Percentiles rank a stretch among this genome's conserved stretches.
Evolutionary conservation across 1,139 yeast species (phyloP).

Genomic region (Scheffersomyces lignicola): DNA sequence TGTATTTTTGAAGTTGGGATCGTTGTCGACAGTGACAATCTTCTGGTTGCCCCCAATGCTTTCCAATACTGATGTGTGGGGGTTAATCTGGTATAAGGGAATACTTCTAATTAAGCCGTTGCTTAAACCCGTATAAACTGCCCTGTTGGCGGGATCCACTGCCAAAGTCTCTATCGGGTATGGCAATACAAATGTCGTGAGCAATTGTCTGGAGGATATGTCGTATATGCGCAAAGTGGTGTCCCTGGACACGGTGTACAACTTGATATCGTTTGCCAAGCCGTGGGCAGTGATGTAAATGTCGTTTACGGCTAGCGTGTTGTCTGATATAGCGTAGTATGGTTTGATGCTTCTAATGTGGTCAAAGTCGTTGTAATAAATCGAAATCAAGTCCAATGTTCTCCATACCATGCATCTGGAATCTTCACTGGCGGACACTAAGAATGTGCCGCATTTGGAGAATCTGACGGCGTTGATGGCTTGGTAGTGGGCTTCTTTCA

Average conservation of each 20-base stretch:
- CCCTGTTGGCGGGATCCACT: constrained; percentile 82
- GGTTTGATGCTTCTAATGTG: constrained; percentile 34
- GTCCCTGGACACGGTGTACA: constrained; percentile 75
- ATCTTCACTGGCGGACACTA: constrained; percentile 80
- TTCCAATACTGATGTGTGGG: constrained; percentile 45
- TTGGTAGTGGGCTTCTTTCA: constrained; percentile 85
- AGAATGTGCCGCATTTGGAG: constrained; percentile 63
- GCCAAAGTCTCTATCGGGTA: constrained; percentile 57
- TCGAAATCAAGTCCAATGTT: constrained; percentile 55
- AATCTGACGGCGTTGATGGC: constrained; percentile 59
- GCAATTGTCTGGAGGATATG: constrained; percentile 40
- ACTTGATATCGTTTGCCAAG: constrained; percentile 54
- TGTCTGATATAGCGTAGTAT: constrained; percentile 62
- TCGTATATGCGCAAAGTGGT: constrained; percentile 71
- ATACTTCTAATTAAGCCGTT: constrained; percentile 64
- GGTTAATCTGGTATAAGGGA: constrained; percentile 53
- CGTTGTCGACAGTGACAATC: constrained; percentile 52
- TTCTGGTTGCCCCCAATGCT: constrained; percentile 57
- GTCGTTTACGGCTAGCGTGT: constrained; percentile 74
- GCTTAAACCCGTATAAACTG: constrained; percentile 66
- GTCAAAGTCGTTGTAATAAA: constrained; percentile 22
- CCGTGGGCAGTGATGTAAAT: constrained; percentile 51
- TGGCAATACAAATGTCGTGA: constrained; percentile 73
- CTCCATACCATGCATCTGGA: constrained; percentile 79
- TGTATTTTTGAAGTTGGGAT: constrained; percentile 50